Evolutionary conservation across 2,329 filamentous ascomycete species (phyloP).

Genomic region (Neocucurbitaria cava): DNA sequence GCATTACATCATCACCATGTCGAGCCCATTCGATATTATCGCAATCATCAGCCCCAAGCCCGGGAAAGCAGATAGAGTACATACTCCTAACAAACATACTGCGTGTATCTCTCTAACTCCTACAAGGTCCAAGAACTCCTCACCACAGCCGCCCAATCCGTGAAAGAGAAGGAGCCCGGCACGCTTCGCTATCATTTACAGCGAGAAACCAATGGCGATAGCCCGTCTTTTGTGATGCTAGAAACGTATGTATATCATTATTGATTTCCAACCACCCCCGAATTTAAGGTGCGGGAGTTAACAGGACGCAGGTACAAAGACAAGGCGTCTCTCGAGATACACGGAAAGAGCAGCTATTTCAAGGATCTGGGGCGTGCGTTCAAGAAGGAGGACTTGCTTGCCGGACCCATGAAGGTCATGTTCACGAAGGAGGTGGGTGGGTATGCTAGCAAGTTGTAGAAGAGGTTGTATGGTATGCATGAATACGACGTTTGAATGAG

Average conservation of each 20-base stretch:
- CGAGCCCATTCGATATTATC: constrained; percentile 34
- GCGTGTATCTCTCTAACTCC: not conserved
- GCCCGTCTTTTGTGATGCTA: constrained; percentile 38
- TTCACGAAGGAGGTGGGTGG: constrained; percentile 40
- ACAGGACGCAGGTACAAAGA: constrained; percentile 36
- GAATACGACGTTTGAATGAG: no score
- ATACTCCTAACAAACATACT: not conserved
- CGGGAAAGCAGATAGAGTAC: constrained; percentile 41
- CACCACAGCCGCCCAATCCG: constrained; percentile 23
- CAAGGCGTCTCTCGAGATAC: constrained; percentile 32
- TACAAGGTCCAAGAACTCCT: constrained; percentile 42
- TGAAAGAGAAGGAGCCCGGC: constrained; percentile 43
- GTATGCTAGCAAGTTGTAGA: constrained; percentile 20
- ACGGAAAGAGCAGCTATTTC: constrained; percentile 32
- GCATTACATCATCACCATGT: constrained; percentile 18
- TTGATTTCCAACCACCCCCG: no score
- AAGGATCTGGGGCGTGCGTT: constrained; percentile 28
- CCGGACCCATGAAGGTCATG: constrained; percentile 34
- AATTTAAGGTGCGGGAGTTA: not conserved
- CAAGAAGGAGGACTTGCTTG: constrained; percentile 41
- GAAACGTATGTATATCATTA: constrained; percentile 46
- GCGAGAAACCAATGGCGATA: constrained; percentile 36
- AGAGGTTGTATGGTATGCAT: not conserved
- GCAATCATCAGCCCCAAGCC: constrained; percentile 41
- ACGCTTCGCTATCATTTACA: constrained; percentile 43